Percentiles rank a stretch among this genome's conserved stretches.
Conservation (phyloP, 73 alveolate genomes). For the Tetrahymena malaccensis region DNA sequence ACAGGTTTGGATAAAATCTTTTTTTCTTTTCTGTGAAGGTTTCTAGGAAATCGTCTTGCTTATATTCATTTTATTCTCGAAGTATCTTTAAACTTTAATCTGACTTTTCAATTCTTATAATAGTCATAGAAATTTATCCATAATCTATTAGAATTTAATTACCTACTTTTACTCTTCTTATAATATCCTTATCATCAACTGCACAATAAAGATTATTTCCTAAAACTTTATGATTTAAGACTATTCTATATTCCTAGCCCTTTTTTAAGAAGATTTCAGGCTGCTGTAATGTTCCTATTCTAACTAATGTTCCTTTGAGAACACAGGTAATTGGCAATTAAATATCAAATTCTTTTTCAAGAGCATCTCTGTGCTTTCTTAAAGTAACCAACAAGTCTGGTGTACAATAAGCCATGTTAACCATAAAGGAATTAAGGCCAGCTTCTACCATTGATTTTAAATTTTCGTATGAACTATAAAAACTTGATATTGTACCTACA, state of each 20-base stretch:
- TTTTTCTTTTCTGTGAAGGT: background rate
- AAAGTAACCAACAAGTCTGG: background rate
- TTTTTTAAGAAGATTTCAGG: conserved; percentile 1
- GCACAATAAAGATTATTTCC: background rate
- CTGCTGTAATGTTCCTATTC: background rate
- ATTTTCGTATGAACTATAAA: background rate
- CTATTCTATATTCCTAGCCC: background rate
- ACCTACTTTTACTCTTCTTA: background rate
- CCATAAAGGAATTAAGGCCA: background rate
- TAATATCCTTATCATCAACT: background rate
- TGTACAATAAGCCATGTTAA: background rate
- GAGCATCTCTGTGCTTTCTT: background rate
- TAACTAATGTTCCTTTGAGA: conserved; percentile 2
- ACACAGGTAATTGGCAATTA: background rate
- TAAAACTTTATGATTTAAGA: background rate
- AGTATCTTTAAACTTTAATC: background rate
- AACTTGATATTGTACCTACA: background rate
- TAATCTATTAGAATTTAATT: background rate
- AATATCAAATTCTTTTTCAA: background rate
- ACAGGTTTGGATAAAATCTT: background rate
- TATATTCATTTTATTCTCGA: background rate
- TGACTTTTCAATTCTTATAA: background rate
- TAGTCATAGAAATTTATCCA: background rate
- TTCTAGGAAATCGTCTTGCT: background rate
- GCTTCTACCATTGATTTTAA: conserved; percentile 6